Evolutionary conservation across 257 asterid genomes (phyloP).

Genomic region (Salvia hispanica): DNA sequence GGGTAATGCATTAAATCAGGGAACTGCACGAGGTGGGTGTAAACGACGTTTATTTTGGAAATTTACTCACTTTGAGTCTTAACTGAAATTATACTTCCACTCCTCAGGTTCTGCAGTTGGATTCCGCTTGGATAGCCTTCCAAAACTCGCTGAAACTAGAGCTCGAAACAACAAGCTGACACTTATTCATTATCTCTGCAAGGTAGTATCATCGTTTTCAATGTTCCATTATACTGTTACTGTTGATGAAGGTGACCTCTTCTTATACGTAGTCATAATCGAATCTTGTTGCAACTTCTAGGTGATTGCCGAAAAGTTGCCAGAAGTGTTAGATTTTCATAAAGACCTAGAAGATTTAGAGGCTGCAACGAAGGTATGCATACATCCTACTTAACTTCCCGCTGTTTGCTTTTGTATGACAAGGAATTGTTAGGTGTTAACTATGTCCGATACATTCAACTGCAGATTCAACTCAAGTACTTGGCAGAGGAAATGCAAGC

Average conservation of each 20-base stretch:
- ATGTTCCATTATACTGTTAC: not conserved
- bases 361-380: slow-evolving; percentile 71
- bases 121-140: slow-evolving; percentile 88
- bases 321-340: slow-evolving; percentile 71
- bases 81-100: not conserved
- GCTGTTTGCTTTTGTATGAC: not conserved
- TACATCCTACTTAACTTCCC: not conserved
- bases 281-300: slow-evolving; percentile 24
- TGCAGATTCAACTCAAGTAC: slow-evolving; percentile 79
- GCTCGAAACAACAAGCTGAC: slow-evolving; percentile 80
- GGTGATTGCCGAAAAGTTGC: slow-evolving; percentile 78
- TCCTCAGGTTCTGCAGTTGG: slow-evolving; percentile 86
- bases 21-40: slow-evolving; percentile 83
- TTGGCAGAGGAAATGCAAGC: slow-evolving; percentile 95
- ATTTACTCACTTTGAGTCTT: too few species aligned
- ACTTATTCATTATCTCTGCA: slow-evolving; percentile 87
- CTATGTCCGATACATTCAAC: slow-evolving; percentile 18
- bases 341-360: slow-evolving; percentile 69
- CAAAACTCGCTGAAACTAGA: slow-evolving; percentile 83
- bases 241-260: slow-evolving; percentile 7
- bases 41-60: slow-evolving; percentile 4
- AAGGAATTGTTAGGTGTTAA: slow-evolving; percentile 23
- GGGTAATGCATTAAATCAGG: slow-evolving; percentile 90
- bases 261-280: slow-evolving; percentile 1
- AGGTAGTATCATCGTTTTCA: slow-evolving; percentile 49